phyloP scores from a whole-genome alignment of 257 asterid genomes.

The Nicotiana knightiana region DNA sequence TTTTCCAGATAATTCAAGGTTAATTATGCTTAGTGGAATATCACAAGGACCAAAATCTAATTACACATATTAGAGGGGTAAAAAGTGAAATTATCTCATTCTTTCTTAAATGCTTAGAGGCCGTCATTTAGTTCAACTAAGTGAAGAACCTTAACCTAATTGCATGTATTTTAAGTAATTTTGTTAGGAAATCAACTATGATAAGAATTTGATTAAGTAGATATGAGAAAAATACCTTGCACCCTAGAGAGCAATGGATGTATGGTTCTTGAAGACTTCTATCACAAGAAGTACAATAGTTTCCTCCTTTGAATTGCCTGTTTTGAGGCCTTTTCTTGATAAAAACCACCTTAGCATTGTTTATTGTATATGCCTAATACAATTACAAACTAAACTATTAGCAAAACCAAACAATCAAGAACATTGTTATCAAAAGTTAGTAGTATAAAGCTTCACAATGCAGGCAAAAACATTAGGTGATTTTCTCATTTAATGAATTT shows the following conservation, averaged over 20 bases:
- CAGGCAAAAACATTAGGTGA: too few species aligned
- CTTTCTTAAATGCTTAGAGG: too few species aligned
- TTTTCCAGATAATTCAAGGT: too few species aligned
- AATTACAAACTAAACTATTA: not conserved
- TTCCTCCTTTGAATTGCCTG: constrained; percentile 88
- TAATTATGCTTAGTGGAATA: too few species aligned
- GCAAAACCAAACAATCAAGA: not conserved
- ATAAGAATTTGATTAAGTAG: not conserved
- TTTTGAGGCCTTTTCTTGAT: constrained; percentile 91
- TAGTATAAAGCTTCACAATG: not conserved
- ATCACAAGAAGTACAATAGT: constrained; percentile 88
- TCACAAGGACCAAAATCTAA: too few species aligned
- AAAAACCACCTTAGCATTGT: constrained; percentile 76
- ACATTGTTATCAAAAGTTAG: not conserved
- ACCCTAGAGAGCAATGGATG: constrained; percentile 85
- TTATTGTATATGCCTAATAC: constrained; percentile 73
- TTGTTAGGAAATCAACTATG: not conserved
- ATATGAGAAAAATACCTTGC: constrained; percentile 54
- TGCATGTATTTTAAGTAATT: not conserved
- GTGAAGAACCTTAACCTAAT: not conserved
- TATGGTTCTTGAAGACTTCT: constrained; percentile 86
- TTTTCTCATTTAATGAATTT: too few species aligned
- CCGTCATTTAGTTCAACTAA: too few species aligned
- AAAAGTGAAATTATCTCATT: too few species aligned
- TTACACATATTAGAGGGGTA: too few species aligned